phyloP scores from a whole-genome alignment of 139 green algal genomes.

The Closterium sp. region DNA sequence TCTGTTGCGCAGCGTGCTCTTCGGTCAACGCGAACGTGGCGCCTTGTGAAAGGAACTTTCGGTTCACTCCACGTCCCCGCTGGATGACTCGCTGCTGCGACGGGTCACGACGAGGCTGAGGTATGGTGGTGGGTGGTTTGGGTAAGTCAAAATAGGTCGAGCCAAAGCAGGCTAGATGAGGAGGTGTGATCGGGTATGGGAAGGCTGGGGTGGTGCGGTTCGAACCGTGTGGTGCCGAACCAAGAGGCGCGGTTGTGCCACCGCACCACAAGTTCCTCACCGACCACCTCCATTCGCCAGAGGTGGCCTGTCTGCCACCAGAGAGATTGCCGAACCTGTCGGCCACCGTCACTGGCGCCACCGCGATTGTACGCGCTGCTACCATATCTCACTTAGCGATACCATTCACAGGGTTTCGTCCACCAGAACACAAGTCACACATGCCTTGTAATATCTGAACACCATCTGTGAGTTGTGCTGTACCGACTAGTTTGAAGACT shows the following conservation, averaged over 20 bases:
- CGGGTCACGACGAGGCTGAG: not conserved
- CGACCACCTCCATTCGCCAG: not conserved
- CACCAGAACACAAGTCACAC: too few species aligned
- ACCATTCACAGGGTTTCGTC: too few species aligned
- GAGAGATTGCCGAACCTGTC: not conserved
- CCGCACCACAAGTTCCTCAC: not conserved
- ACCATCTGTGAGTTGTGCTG: too few species aligned
- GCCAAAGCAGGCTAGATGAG: not conserved
- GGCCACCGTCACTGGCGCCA: not conserved
- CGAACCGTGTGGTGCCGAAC: not conserved
- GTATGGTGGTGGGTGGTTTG: not conserved
- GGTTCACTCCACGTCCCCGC: not conserved
- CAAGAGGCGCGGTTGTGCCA: not conserved
- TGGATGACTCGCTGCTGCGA: too few species aligned
- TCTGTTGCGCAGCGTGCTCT: not conserved
- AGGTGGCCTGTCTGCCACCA: not conserved
- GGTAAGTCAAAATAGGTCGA: not conserved
- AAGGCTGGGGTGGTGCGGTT: not conserved
- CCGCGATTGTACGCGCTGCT: too few species aligned
- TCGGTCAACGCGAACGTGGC: not conserved
- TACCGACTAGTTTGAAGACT: too few species aligned
- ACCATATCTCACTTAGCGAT: too few species aligned
- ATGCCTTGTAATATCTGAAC: too few species aligned
- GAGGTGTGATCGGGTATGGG: not conserved
- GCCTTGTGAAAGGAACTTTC: not conserved